phyloP scores from a whole-genome alignment of 192 early-diverging fungal genomes.

The Rhizophlyctis rosea region DNA sequence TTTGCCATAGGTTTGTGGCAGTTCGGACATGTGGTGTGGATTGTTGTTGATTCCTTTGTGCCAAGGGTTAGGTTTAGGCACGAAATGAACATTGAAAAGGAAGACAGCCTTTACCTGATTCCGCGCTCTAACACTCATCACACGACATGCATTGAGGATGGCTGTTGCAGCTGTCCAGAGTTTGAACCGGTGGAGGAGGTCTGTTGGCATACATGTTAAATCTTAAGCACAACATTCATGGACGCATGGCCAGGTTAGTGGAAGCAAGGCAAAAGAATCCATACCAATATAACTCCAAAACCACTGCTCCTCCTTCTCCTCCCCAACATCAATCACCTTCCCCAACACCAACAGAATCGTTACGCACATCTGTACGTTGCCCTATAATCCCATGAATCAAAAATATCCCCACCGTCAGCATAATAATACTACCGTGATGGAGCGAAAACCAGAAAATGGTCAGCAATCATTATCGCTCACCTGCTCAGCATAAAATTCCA shows the following conservation, averaged over 20 bases:
- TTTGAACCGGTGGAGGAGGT: constrained; percentile 68
- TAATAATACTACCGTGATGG: neutral
- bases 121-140: constrained; percentile 36
- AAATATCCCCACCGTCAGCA: neutral
- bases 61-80: constrained; percentile 1
- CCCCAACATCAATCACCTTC: constrained; percentile 36
- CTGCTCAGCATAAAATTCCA: constrained; percentile 73
- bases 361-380: constrained; percentile 80
- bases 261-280: neutral
- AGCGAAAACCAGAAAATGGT: neutral
- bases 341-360: constrained; percentile 60
- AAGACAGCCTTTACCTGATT: constrained; percentile 46
- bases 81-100: constrained; percentile 24
- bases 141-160: constrained; percentile 53
- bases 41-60: constrained; percentile 63
- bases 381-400: constrained; percentile 23
- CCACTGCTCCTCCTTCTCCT: constrained; percentile 61
- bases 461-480: no score
- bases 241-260: neutral
- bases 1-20: constrained; percentile 61
- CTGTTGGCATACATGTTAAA: constrained; percentile 24
- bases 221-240: neutral
- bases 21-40: constrained; percentile 65
- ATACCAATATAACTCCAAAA: constrained; percentile 67
- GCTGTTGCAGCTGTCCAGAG: constrained; percentile 65